These are phyloP conservation scores for Phytophthora tentaculata DNA, from an alignment of 352 stramenopile species.

Conservation along the genomic window DNA sequence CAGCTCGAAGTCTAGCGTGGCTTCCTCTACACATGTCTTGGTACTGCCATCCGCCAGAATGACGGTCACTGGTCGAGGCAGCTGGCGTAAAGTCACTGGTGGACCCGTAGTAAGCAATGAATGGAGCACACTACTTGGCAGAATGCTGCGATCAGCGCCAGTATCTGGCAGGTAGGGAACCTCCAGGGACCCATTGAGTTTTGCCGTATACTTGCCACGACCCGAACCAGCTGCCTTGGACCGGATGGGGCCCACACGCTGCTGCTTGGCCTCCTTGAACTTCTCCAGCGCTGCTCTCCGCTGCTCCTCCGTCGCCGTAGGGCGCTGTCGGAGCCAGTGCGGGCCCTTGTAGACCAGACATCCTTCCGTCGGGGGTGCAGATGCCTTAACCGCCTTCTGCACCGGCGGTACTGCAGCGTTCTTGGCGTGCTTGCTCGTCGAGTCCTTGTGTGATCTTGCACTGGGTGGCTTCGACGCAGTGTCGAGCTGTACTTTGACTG, in stretches of 20 bases:
- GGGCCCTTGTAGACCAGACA: slow-evolving; percentile 12
- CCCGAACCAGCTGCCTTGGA: not conserved
- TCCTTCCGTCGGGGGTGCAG: slow-evolving; percentile 4
- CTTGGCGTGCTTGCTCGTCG: no score
- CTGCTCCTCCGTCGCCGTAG: slow-evolving; percentile 6
- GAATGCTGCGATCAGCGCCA: slow-evolving; percentile 5
- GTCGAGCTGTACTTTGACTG: slow-evolving; percentile 2
- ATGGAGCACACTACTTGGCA: not conserved
- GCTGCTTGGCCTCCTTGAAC: slow-evolving; percentile 4
- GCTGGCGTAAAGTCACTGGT: not conserved
- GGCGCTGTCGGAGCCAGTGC: slow-evolving; percentile 7
- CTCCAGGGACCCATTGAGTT: not conserved
- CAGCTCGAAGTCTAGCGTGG: slow-evolving; percentile 10
- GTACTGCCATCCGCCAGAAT: slow-evolving; percentile 9
- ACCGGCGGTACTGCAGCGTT: no score
- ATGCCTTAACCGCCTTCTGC: not conserved
- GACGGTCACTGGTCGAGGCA: not conserved
- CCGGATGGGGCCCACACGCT: slow-evolving; percentile 1
- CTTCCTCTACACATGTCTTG: not conserved
- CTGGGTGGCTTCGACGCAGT: no score
- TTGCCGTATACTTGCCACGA: not conserved
- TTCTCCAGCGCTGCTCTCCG: not conserved
- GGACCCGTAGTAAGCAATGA: not conserved
- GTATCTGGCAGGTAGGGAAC: slow-evolving; percentile 11
- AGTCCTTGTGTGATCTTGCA: no score